A percentile compares a stretch with the other conserved stretches of the same genome.
phyloP scores from a whole-genome alignment of 345 rosid species.

The Odontarrhena argentea region DNA sequence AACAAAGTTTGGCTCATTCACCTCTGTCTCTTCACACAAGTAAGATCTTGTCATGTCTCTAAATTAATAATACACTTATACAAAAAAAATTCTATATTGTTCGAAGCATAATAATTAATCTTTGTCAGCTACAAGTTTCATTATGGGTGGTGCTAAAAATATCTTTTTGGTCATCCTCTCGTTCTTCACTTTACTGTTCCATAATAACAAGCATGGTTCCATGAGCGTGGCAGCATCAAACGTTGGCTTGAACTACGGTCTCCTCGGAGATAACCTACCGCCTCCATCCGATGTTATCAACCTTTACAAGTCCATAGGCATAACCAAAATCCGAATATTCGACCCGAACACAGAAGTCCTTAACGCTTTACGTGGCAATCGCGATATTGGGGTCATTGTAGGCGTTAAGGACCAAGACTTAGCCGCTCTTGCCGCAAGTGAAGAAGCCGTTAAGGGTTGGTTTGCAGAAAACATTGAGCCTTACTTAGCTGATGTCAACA shows the following conservation, averaged over 20 bases:
- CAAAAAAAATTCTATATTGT: background rate
- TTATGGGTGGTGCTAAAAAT: background rate
- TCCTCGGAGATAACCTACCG: slow-evolving; percentile 49
- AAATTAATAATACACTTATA: too few species aligned
- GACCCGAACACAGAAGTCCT: slow-evolving; percentile 41
- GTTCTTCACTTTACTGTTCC: slow-evolving; percentile 1
- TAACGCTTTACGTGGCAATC: slow-evolving; percentile 37
- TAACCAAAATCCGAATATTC: slow-evolving; percentile 41
- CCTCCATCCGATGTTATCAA: slow-evolving; percentile 41
- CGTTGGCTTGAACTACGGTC: slow-evolving; percentile 46
- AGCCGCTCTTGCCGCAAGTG: slow-evolving; percentile 25
- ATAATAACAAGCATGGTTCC: too few species aligned
- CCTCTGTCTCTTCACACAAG: too few species aligned
- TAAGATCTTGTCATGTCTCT: background rate
- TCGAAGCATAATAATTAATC: background rate
- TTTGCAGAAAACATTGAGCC: slow-evolving; percentile 34
- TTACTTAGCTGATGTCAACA: slow-evolving; percentile 33
- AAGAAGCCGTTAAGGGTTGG: slow-evolving; percentile 40
- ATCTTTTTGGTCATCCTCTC: slow-evolving; percentile 13
- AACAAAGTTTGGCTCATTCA: background rate
- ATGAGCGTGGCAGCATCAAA: background rate
- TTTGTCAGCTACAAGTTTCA: background rate
- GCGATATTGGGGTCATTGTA: slow-evolving; percentile 30
- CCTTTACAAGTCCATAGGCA: slow-evolving; percentile 40
- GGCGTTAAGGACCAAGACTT: slow-evolving; percentile 46